Conservation (phyloP, 208 protist species). For the Trypanosoma cruzi region DNA sequence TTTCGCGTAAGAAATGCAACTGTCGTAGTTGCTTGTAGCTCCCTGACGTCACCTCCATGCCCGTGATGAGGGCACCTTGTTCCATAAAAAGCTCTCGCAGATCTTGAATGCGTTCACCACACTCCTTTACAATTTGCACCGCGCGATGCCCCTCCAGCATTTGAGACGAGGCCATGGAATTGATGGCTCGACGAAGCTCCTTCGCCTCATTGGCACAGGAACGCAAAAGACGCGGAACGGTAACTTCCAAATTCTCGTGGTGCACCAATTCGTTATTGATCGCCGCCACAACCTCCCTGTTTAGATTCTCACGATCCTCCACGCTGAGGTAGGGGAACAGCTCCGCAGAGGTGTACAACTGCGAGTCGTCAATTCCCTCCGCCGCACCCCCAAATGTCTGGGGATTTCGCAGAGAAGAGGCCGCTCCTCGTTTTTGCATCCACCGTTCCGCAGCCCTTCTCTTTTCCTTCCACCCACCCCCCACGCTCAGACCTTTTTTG, state of each 20-base stretch:
- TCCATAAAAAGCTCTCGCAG: conserved; percentile 69
- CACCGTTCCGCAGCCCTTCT: not conserved
- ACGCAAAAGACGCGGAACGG: conserved; percentile 73
- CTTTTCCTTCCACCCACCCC: too few relatives aligned
- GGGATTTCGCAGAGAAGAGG: not conserved
- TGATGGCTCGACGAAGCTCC: conserved; percentile 78
- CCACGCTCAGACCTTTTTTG: too few relatives aligned
- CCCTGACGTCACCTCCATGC: conserved; percentile 62
- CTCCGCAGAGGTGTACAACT: conserved; percentile 66
- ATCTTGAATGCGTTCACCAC: conserved; percentile 62
- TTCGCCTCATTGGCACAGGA: conserved; percentile 72
- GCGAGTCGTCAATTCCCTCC: conserved; percentile 24
- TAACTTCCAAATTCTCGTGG: conserved; percentile 69
- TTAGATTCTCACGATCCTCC: conserved; percentile 51
- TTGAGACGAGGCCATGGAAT: conserved; percentile 83
- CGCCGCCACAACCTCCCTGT: conserved; percentile 64
- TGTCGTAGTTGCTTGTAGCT: conserved; percentile 78
- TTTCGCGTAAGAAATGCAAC: conserved; percentile 79
- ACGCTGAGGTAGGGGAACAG: conserved; percentile 70
- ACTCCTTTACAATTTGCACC: conserved; percentile 67
- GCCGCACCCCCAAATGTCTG: not conserved
- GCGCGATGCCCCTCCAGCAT: conserved; percentile 79
- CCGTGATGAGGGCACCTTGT: conserved; percentile 75
- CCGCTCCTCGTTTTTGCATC: conserved; percentile 1
- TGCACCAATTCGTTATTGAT: conserved; percentile 83